phyloP scores from a whole-genome alignment of 169 alveolate genomes.

The Condylostoma magnum region DNA sequence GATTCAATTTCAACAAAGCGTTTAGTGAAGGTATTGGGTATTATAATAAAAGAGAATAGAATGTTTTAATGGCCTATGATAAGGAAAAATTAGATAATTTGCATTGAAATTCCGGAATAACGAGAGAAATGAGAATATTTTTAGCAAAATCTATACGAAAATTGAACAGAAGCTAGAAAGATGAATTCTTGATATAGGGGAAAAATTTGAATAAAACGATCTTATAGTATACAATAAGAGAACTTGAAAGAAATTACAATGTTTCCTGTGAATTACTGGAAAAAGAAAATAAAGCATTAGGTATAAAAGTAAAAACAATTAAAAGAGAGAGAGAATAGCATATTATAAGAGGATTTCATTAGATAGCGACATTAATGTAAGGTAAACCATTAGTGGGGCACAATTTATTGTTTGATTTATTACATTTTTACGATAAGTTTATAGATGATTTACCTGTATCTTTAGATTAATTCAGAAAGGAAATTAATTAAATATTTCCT shows the following conservation, averaged over 20 bases:
- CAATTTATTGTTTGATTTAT: neutral
- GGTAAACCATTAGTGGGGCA: constrained; percentile 4
- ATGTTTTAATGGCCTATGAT: too few species aligned
- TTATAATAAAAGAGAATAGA: too few species aligned
- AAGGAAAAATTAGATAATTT: too few species aligned
- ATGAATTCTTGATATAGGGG: neutral
- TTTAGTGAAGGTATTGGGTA: too few species aligned
- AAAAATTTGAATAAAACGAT: neutral
- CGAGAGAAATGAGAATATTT: constrained; percentile 3
- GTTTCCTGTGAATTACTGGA: neutral
- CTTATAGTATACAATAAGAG: neutral
- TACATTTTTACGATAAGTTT: constrained; percentile 8
- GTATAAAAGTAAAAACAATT: neutral
- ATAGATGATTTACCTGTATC: neutral
- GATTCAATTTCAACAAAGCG: too few species aligned
- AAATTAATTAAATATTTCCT: neutral
- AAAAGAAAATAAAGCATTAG: neutral
- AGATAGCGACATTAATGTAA: neutral
- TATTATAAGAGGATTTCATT: neutral
- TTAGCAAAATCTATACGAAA: neutral
- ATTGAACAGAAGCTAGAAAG: neutral
- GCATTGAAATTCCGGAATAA: too few species aligned
- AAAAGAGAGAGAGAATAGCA: neutral
- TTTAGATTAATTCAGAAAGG: neutral
- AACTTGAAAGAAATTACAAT: constrained; percentile 1